A percentile compares a stretch with the other conserved stretches of the same genome.
phyloP scores from a whole-genome alignment of 164 flowering plant species.

The Saururus chinensis region DNA sequence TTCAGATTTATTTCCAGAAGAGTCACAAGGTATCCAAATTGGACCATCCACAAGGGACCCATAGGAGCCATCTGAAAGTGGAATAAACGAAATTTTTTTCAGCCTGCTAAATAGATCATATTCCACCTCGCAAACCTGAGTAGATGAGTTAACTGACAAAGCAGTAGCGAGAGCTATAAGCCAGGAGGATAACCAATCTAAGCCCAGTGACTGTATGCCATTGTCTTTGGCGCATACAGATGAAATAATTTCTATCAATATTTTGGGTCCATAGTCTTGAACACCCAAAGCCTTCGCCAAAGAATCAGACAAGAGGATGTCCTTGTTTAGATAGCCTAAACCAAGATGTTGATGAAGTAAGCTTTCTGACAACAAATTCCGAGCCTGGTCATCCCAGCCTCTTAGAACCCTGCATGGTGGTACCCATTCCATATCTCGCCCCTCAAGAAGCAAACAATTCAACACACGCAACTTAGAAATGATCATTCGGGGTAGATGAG shows the following conservation, averaged over 20 bases:
- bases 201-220: conserved; percentile 51
- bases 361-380: conserved; percentile 44
- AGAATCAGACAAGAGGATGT: conserved; percentile 55
- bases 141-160: conserved; percentile 19
- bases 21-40: conserved; percentile 75
- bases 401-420: conserved; percentile 83
- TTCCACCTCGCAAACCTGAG: conserved; percentile 17
- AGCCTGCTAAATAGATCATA: conserved; percentile 32
- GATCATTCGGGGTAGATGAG: conserved; percentile 78
- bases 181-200: conserved; percentile 68
- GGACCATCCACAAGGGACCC: conserved; percentile 56
- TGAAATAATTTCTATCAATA: conserved; percentile 40
- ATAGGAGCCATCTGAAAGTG: conserved; percentile 82
- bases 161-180: conserved; percentile 38
- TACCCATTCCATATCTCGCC: conserved; percentile 51
- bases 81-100: conserved; percentile 58
- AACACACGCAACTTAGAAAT: conserved; percentile 58
- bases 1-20: conserved; percentile 23
- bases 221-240: conserved; percentile 34
- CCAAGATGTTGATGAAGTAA: conserved; percentile 73
- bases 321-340: conserved; percentile 62
- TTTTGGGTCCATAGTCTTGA: conserved; percentile 67
- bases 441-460: conserved; percentile 80
- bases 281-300: conserved; percentile 73
- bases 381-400: conserved; percentile 67